Percentiles rank a stretch among this genome's conserved stretches.
Evolutionary conservation across 257 asterid genomes (phyloP).

Genomic region (Buddleja alternifolia): DNA sequence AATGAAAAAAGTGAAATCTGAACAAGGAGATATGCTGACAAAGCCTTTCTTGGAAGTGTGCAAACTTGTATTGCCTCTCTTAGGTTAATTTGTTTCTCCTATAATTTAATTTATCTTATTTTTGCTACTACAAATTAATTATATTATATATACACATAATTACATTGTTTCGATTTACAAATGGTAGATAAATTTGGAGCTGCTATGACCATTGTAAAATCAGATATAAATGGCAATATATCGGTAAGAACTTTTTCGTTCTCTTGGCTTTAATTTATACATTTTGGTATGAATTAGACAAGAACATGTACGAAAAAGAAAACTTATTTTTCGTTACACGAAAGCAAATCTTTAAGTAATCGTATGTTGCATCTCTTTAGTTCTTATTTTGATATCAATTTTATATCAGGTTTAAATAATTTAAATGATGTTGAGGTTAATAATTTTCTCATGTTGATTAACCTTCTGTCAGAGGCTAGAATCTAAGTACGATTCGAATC

Average conservation of each 20-base stretch:
- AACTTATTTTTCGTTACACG: no score
- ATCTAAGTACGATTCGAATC: constrained; percentile 61
- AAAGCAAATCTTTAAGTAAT: no score
- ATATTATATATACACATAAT: no score
- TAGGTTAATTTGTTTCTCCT: constrained; percentile 51
- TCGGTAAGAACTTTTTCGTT: constrained; percentile 47
- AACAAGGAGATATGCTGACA: constrained; percentile 67
- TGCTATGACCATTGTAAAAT: constrained; percentile 79
- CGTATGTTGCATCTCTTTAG: no score
- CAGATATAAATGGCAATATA: constrained; percentile 74
- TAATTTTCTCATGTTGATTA: background rate
- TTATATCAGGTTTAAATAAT: background rate
- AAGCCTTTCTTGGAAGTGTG: constrained; percentile 82
- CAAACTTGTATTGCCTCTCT: constrained; percentile 75
- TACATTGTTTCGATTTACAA: constrained; percentile 4
- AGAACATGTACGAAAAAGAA: no score
- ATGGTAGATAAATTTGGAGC: constrained; percentile 82
- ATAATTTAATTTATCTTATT: constrained; percentile 1
- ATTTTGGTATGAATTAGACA: no score
- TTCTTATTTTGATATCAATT: background rate
- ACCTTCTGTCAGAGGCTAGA: constrained; percentile 67
- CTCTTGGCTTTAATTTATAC: background rate
- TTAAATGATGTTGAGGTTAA: background rate
- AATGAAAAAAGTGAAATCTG: constrained; percentile 66
- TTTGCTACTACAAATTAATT: background rate